Conservation (phyloP, 805 yeast species). For the Hanseniaspora jakobsenii region DNA sequence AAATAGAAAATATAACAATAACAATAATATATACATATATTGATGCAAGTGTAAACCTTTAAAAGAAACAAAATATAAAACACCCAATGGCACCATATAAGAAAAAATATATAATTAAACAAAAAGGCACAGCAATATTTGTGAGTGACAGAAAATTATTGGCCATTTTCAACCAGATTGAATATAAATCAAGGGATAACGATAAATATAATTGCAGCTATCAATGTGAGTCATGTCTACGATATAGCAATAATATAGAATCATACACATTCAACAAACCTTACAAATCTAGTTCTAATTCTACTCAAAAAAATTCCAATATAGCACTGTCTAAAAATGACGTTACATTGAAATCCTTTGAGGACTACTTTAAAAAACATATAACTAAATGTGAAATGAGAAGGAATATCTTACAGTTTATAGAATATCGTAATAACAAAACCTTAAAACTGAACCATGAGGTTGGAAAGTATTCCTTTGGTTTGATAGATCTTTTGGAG, state of each 20-base stretch:
- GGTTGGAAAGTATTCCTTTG: neutral
- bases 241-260: neutral
- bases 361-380: constrained; percentile 2
- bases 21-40: too few species aligned
- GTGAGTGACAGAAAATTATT: constrained; percentile 2
- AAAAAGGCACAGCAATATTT: constrained; percentile 2
- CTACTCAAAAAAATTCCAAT: too few species aligned
- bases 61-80: neutral
- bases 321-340: neutral
- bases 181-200: neutral
- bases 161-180: neutral
- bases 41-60: too few species aligned
- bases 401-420: neutral
- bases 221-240: neutral
- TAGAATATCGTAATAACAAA: neutral
- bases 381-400: neutral
- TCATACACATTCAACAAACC: neutral
- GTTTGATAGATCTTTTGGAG: neutral
- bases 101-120: neutral
- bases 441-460: neutral
- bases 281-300: neutral
- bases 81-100: too few species aligned
- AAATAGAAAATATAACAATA: too few species aligned
- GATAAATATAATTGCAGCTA: neutral
- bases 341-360: neutral